A percentile compares a stretch with the other conserved stretches of the same genome.
phyloP scores from a whole-genome alignment of 257 asterid species.

The Gardenia jasminoides region DNA sequence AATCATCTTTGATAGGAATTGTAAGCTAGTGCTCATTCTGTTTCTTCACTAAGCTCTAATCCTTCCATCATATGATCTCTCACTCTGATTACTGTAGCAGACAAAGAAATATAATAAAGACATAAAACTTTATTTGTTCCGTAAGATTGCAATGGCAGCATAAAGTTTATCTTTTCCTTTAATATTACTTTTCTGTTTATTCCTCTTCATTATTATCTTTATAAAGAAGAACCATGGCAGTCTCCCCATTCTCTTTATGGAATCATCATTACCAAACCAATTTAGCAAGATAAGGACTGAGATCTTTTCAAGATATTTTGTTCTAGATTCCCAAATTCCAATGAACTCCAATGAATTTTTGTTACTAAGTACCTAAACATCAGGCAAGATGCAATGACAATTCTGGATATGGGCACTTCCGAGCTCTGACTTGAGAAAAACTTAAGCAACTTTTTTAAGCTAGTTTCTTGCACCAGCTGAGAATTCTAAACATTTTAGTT shows the following conservation, averaged over 20 bases:
- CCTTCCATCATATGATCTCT: neutral
- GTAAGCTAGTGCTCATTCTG: neutral
- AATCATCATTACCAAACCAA: neutral
- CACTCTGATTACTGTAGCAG: neutral
- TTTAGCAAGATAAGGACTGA: neutral
- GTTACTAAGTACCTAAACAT: neutral
- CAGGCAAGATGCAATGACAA: neutral
- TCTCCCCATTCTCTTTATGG: neutral
- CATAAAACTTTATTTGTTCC: neutral
- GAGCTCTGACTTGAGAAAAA: neutral
- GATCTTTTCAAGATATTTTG: neutral
- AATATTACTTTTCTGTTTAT: neutral
- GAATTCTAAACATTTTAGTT: constrained; percentile 48
- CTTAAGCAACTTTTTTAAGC: constrained; percentile 24
- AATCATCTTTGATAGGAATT: neutral
- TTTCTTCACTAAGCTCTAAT: neutral
- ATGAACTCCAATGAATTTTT: neutral
- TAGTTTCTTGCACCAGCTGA: constrained; percentile 60
- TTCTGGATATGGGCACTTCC: neutral
- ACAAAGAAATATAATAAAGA: neutral
- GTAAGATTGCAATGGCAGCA: neutral
- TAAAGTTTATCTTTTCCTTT: neutral
- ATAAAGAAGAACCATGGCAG: neutral
- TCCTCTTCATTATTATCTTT: neutral
- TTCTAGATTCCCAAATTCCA: neutral